Evolutionary conservation across 2,329 filamentous ascomycete genomes (phyloP).

Genomic region (Aspergillus fumigatiaffinis): DNA sequence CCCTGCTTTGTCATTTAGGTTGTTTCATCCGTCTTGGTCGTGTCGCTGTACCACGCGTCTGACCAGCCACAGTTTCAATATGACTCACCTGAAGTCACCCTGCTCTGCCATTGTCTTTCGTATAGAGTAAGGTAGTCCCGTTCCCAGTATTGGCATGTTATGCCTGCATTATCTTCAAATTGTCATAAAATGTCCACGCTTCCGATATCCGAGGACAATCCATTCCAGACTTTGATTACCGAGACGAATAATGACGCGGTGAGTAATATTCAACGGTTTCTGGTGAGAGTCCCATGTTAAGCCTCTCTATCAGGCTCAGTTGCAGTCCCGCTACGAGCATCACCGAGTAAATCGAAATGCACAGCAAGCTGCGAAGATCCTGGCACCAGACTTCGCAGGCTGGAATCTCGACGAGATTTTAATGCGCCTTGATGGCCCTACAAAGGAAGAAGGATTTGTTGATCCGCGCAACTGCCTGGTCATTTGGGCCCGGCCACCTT

Average conservation of each 20-base stretch:
- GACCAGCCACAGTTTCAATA: background rate
- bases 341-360: constrained; percentile 71
- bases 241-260: constrained; percentile 13
- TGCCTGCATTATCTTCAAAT: background rate
- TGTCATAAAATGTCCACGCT: background rate
- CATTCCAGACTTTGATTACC: constrained; percentile 13
- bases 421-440: constrained; percentile 60
- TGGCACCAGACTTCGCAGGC: constrained; percentile 60
- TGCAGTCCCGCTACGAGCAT: constrained; percentile 65
- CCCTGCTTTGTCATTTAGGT: too few species aligned
- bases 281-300: background rate
- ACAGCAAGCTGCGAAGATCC: constrained; percentile 70
- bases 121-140: background rate
- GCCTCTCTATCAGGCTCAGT: constrained; percentile 36
- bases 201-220: constrained; percentile 15
- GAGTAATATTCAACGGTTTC: background rate
- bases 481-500: constrained; percentile 78
- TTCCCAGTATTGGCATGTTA: background rate
- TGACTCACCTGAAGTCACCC: background rate
- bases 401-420: constrained; percentile 72
- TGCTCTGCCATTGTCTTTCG: background rate
- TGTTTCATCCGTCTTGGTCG: background rate
- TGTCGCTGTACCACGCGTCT: background rate
- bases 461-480: constrained; percentile 78
- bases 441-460: constrained; percentile 63